A percentile compares a stretch with the other conserved stretches of the same genome.
Conservation (phyloP, 2,329 filamentous ascomycete species). For the Truncatella angustata region DNA sequence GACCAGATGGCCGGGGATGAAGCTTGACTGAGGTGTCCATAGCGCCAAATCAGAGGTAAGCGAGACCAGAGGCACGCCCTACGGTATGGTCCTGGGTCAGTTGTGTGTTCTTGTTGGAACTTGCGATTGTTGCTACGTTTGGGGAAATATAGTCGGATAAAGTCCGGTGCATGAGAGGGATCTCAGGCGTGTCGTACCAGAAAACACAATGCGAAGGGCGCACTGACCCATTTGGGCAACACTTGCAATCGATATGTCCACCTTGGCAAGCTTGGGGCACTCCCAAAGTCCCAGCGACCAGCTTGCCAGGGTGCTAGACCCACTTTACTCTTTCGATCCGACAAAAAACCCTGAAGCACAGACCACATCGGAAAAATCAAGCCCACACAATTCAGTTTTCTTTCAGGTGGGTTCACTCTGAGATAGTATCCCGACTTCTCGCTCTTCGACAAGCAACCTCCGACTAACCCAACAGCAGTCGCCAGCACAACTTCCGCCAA, state of each 20-base stretch:
- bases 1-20: constrained; percentile 32
- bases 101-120: too few species aligned
- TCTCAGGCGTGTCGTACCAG: too few species aligned
- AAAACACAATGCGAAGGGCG: neutral
- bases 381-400: constrained; percentile 10
- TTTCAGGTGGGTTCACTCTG: neutral
- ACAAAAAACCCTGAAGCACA: constrained; percentile 9
- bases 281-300: neutral
- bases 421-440: constrained; percentile 7
- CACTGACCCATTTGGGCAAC: neutral
- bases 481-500: constrained; percentile 43
- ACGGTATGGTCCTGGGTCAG: too few species aligned
- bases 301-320: too few species aligned
- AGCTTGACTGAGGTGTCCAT: constrained; percentile 38
- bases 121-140: too few species aligned
- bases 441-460: constrained; percentile 24
- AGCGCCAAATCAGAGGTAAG: too few species aligned
- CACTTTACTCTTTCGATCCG: too few species aligned
- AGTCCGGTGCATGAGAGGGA: too few species aligned
- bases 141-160: too few species aligned
- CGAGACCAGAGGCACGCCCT: neutral
- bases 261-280: too few species aligned
- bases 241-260: too few species aligned
- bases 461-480: constrained; percentile 26
- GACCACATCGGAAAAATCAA: constrained; percentile 6